Base-by-base conservation (phyloP, 1,284 basidiomycete genomes). In the Sanghuangporus sanghuang region DNA sequence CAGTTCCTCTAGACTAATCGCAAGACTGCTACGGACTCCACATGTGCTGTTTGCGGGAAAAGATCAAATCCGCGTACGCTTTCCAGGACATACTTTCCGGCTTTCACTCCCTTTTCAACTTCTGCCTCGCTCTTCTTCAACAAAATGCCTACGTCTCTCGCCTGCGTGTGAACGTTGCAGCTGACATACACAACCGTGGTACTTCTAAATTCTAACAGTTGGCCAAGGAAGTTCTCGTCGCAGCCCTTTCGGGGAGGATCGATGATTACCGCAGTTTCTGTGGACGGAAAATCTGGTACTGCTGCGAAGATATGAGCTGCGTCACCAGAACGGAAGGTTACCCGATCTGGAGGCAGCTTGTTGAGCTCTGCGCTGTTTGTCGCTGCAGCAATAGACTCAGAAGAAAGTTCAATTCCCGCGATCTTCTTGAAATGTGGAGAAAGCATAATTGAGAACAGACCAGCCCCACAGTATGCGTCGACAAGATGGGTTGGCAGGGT, bases 191-290 rank as follows among this genome's bases (percentile, higher is more conserved):
- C 90, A 62, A 96, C 83, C 9, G 84, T 86, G 60, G 78, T 76
- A 1, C 89, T 84, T 35, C 85, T 77, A 73, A 96, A 95, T 4
- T 73, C 73, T 56, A 95, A 73, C 52, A 96, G 75, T 76, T 97
- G 95, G 39, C 83, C 76, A 52, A 97, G 79, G 75, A 96, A 97
- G 2, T 81, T 80, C 57, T 85, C 83, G 73, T 96, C 93, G 70
- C 92, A 95, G 14, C 95, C 95, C 75, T 96, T 96, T 64, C 94
- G 81, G 12, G 95, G 95, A 1, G 95, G 95, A 75, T 96, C 92
- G 71, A 95, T 86, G 62, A 94, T 77, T 56, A 93, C 79, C 0
- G 85, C 93, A 7, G 93, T 94, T 64, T 78, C 75, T 1, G 79
- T 77, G 0, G 85, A 74, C 1, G 91, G 90, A 70, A 93, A 95